These are phyloP conservation scores for Tulasnella sp. DNA, from an alignment of 768 basidiomycete genomes.

Conservation along the genomic window DNA sequence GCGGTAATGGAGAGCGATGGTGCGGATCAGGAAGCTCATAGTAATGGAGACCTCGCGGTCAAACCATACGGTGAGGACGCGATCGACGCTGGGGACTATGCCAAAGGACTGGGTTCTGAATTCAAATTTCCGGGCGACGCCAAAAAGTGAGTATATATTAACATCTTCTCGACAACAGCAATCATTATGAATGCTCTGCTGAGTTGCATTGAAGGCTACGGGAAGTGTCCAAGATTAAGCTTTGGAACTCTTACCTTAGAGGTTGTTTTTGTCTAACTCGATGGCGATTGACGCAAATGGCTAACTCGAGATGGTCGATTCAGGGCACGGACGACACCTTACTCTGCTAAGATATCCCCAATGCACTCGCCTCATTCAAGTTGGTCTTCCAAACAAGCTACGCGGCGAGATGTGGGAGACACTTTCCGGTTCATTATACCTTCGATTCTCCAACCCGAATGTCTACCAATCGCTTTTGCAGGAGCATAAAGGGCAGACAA, in stretches of 20 bases:
- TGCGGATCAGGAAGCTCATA: slow-evolving; percentile 53
- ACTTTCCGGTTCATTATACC: slow-evolving; percentile 83
- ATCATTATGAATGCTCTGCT: neutral
- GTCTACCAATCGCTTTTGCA: slow-evolving; percentile 64
- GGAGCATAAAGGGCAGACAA: slow-evolving; percentile 66
- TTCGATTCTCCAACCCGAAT: slow-evolving; percentile 80
- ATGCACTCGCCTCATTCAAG: slow-evolving; percentile 93
- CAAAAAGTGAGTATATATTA: slow-evolving; percentile 54
- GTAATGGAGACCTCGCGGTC: neutral
- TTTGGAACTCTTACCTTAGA: slow-evolving; percentile 83
- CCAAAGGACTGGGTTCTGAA: slow-evolving; percentile 65
- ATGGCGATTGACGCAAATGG: neutral
- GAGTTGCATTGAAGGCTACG: slow-evolving; percentile 42
- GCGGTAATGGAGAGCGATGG: slow-evolving; percentile 51
- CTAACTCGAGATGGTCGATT: neutral
- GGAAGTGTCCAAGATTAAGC: slow-evolving; percentile 88
- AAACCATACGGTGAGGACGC: slow-evolving; percentile 29
- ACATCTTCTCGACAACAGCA: neutral
- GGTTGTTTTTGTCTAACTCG: slow-evolving; percentile 33
- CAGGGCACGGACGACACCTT: slow-evolving; percentile 89
- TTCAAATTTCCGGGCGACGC: slow-evolving; percentile 91
- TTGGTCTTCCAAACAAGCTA: slow-evolving; percentile 87
- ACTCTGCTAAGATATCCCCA: slow-evolving; percentile 92
- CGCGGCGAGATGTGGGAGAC: slow-evolving; percentile 99
- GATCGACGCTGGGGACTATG: slow-evolving; percentile 44